Evolutionary conservation across 192 early-diverging fungal genomes (phyloP), one percentile per base, ranked within the genome.

Genomic region (Rhizophlyctis rosea): DNA sequence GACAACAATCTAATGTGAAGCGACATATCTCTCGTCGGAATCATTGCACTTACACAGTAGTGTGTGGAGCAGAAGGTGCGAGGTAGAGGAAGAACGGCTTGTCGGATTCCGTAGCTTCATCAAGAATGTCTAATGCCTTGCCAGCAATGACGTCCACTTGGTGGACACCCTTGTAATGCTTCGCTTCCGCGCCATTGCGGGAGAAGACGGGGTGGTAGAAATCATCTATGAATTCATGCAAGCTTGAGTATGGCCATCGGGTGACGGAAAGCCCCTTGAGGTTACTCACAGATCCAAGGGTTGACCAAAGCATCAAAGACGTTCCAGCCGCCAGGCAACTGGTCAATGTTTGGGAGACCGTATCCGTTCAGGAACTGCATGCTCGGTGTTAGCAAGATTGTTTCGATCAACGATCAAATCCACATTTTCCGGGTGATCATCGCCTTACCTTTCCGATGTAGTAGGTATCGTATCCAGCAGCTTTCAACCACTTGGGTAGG

Each of bases 381-480:
- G n/a, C n/a, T n/a, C n/a, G n/a, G n/a, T n/a, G n/a, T n/a, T n/a
- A n/a, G n/a, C n/a, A n/a, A n/a, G n/a, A n/a, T n/a, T n/a, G n/a
- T n/a, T n/a, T n/a, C n/a, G n/a, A n/a, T n/a, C n/a, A n/a, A n/a
- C n/a, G n/a, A n/a, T n/a, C n/a, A n/a, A n/a, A n/a, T 34, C 55
- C 49, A 16, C 69, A 4, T 76, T 80, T 63, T 87, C 86, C 62
- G 87, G n/a, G n/a, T n/a, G n/a, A n/a, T n/a, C n/a, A n/a, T n/a
- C n/a, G n/a, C n/a, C n/a, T 78, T 47, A 88, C 74, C 51, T 88
- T 88, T n/a, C 87, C 87, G 51, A 84, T 82, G 56, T 83, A 87
- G 61, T 86, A 72, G 39, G 83, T 88, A 31, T 67, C 69, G 57
- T 88, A 88, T 18, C 85, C 85, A 13, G 67, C 76, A 18, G 68